These are phyloP conservation scores for Sodiomyces alkalinus DNA, from an alignment of 2,329 filamentous ascomycete genomes.

Conservation along the genomic window DNA sequence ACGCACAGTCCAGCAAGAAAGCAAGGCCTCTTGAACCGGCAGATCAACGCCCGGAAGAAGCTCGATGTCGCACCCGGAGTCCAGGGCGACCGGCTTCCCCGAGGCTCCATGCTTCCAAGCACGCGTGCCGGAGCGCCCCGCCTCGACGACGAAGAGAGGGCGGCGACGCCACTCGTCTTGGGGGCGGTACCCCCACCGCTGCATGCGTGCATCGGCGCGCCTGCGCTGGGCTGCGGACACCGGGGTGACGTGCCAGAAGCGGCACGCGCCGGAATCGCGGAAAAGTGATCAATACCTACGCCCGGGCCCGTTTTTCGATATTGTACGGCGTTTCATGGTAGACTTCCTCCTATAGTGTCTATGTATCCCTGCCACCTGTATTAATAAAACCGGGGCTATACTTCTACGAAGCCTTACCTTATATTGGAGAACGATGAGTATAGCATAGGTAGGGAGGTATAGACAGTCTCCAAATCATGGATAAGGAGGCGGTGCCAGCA, in stretches of 20 bases:
- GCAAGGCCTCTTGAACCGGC: conserved; percentile 1
- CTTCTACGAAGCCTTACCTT: no score
- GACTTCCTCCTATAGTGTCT: no score
- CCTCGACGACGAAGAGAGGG: conserved; percentile 2
- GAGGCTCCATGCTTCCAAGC: conserved; percentile 2
- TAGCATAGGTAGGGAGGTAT: no score
- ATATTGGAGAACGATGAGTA: no score
- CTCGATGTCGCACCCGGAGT: conserved; percentile 2
- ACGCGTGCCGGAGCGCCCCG: background rate
- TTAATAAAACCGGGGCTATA: no score
- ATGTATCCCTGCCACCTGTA: no score
- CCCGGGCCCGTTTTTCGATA: no score
- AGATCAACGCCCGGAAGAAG: background rate
- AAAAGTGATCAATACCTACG: no score
- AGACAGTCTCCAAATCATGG: no score
- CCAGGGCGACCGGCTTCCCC: conserved; percentile 1
- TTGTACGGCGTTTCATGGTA: no score
- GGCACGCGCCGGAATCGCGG: conserved; percentile 3
- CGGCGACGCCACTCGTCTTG: conserved; percentile 2
- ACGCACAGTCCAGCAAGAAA: conserved; percentile 3
- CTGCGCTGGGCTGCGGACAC: conserved; percentile 1
- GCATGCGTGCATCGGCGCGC: conserved; percentile 1
- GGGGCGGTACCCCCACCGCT: conserved; percentile 1
- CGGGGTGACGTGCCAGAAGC: conserved; percentile 8
- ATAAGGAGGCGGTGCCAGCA: no score